Evolutionary conservation across 148 eudicot genomes (phyloP).

Genomic region (Chenopodium suecicum): DNA sequence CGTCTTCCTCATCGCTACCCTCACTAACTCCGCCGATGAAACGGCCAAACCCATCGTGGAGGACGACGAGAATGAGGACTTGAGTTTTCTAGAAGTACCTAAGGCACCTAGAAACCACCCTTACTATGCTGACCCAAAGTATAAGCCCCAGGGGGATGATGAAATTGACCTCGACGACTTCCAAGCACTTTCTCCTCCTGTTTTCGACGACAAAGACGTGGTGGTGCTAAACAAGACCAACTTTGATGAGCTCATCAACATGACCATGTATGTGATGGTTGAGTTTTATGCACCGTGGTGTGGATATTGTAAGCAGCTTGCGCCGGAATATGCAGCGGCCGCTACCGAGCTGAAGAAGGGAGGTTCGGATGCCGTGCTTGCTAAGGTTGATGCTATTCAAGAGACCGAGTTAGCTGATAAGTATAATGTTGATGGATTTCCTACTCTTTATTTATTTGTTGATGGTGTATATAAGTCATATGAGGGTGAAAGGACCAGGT

Average conservation of each 20-base stretch:
- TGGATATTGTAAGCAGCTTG: slow-evolving; percentile 74
- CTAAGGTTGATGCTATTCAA: slow-evolving; percentile 79
- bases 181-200: slow-evolving; percentile 25
- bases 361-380: slow-evolving; percentile 48
- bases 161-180: slow-evolving; percentile 39
- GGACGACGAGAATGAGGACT: slow-evolving; percentile 58
- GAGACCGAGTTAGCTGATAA: slow-evolving; percentile 62
- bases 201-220: slow-evolving; percentile 66
- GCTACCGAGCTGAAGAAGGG: slow-evolving; percentile 70
- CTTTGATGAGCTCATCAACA: slow-evolving; percentile 44
- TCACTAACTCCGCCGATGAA: slow-evolving; percentile 13
- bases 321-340: slow-evolving; percentile 82
- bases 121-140: slow-evolving; percentile 34
- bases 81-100: slow-evolving; percentile 53
- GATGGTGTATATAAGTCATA: slow-evolving; percentile 59
- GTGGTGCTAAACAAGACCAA: slow-evolving; percentile 51
- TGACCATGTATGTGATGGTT: slow-evolving; percentile 64
- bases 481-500: slow-evolving; percentile 68
- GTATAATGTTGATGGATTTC: slow-evolving; percentile 70
- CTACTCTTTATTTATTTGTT: slow-evolving; percentile 65
- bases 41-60: background rate
- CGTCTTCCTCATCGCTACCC: slow-evolving; percentile 19
- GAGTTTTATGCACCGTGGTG: slow-evolving; percentile 98
- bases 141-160: slow-evolving; percentile 22
- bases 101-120: slow-evolving; percentile 20